Evolutionary conservation across 805 yeast species (phyloP), one percentile per base, ranked within the genome.

Genomic region (Saccharomycodes ludwigii): DNA sequence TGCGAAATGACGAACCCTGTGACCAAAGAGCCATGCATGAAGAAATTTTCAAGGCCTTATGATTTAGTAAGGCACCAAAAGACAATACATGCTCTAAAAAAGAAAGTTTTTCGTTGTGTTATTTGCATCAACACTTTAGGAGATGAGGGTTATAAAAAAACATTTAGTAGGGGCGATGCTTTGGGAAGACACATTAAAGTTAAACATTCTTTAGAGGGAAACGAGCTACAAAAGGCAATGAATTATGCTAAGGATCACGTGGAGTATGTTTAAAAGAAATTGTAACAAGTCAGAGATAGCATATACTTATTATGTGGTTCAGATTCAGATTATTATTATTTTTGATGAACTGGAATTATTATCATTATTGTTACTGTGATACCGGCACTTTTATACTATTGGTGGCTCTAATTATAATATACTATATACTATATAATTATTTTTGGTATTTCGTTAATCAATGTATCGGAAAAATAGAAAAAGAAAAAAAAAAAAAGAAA

Each of bases 11-110:
- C 42, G 11, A 50, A 48, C 35, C 37, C 44, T 10, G 38, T 44
- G 6, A 50, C 54, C 2, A 47, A 40, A 13, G 47, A 48, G 18
- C 52, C 54, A 6, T 54, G 59, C n/a, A 13, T 18, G 8, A 24
- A 19, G 13, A 49, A 75, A 47, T 88, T 88, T 50, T 84, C 96
- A 12, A 71, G 98, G 48, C 94, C 95, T 13, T 88, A 88, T 52
- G 98, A 88, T 60, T 65, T 88, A 48, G 79, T 86, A 17, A 72
- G 98, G 46, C 98, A 88, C 56, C 95, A 88, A 55, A 94, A 88
- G 48, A 91, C 97, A 0, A 86, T 88, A 33, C 98, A 88, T 54
- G 91, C 96, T 1, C 67, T 80, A 29, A 79, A 77, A 52, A 79
- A 88, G 57, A 80, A 80, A 46, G 73, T 79, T 30, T 91, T 76